phyloP scores from a whole-genome alignment of 129 eudicot genomes.

The Heracleum sosnowskyi region DNA sequence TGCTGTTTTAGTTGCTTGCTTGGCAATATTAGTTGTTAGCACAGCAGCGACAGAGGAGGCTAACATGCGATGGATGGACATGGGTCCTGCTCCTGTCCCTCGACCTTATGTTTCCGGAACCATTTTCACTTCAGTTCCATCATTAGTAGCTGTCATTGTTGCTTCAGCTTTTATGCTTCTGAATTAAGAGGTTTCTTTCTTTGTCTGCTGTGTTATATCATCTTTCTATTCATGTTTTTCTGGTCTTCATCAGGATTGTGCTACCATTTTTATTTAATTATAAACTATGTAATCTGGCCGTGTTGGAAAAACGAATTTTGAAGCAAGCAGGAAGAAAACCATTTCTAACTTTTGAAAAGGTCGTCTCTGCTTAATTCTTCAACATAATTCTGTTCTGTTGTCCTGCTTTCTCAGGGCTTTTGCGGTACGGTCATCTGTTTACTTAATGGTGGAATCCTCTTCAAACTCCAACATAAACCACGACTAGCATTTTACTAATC shows the following conservation, averaged over 20 bases:
- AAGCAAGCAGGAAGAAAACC: too few relatives aligned
- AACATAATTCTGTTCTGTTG: too few relatives aligned
- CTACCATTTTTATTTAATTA: not conserved
- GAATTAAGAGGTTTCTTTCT: not conserved
- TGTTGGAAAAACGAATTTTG: not conserved
- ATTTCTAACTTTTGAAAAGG: too few relatives aligned
- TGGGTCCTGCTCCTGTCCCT: conserved; percentile 1
- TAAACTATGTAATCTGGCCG: not conserved
- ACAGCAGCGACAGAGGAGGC: not conserved
- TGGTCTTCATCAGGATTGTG: not conserved
- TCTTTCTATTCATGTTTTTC: not conserved
- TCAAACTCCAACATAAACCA: too few relatives aligned
- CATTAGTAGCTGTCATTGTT: not conserved
- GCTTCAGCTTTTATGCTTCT: not conserved
- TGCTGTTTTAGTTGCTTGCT: not conserved
- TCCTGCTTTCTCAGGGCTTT: too few relatives aligned
- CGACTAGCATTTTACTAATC: too few relatives aligned
- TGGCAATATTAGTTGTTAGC: not conserved
- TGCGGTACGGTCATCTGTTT: too few relatives aligned
- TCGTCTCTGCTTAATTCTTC: too few relatives aligned
- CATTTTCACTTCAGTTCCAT: not conserved
- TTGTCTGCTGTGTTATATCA: not conserved
- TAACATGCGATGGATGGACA: not conserved
- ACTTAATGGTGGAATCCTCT: too few relatives aligned
- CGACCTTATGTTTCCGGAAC: not conserved